Evolutionary conservation across 768 basidiomycete species (phyloP).

Genomic region (Suillus tomentosus): DNA sequence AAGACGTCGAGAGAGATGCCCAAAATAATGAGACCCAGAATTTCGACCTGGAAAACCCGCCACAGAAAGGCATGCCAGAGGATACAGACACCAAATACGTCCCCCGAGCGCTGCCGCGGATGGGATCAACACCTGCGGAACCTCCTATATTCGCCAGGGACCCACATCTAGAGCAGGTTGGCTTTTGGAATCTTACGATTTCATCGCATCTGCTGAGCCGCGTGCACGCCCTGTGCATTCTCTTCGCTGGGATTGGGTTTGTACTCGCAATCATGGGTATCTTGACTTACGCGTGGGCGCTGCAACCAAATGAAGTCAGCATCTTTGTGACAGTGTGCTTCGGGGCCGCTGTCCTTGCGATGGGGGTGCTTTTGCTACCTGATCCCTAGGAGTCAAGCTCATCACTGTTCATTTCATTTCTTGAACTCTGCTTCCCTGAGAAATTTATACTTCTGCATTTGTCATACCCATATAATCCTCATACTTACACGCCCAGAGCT

Average conservation of each 20-base stretch:
- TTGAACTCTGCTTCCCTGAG: neutral
- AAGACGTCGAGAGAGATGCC: conserved; percentile 19
- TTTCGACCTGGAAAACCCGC: neutral
- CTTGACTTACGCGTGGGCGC: conserved; percentile 52
- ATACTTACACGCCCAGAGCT: too few relatives aligned
- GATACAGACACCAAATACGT: neutral
- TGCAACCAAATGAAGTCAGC: conserved; percentile 46
- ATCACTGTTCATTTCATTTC: neutral
- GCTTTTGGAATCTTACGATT: conserved; percentile 41
- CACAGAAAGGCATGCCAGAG: neutral
- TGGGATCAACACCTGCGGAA: conserved; percentile 18
- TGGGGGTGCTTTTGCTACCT: conserved; percentile 10
- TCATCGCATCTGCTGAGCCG: conserved; percentile 48
- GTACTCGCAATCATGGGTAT: conserved; percentile 51
- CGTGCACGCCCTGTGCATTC: conserved; percentile 51
- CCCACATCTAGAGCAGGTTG: conserved; percentile 55
- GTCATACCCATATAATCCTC: neutral
- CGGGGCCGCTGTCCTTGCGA: conserved; percentile 34
- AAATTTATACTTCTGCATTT: neutral
- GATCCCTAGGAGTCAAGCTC: neutral
- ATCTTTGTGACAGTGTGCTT: conserved; percentile 45
- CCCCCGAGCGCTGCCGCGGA: neutral
- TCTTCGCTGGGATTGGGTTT: conserved; percentile 50
- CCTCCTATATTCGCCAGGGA: conserved; percentile 42
- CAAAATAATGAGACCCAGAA: neutral